These are phyloP conservation scores for Millerago galiae DNA, from an alignment of 805 yeast species.

Conservation along the genomic window DNA sequence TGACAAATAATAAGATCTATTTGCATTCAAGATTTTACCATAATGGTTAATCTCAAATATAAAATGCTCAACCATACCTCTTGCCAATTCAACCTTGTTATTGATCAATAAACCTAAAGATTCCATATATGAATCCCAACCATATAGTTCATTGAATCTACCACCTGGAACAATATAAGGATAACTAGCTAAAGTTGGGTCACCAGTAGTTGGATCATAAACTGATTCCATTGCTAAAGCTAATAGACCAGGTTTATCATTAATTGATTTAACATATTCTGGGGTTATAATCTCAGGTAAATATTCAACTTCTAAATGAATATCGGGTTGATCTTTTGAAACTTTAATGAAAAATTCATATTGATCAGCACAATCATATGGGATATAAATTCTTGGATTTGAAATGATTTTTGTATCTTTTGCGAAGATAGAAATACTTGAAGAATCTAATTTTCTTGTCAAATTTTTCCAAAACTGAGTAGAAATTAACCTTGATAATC, in stretches of 20 bases:
- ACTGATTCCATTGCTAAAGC: slow-evolving; percentile 65
- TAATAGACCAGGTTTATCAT: slow-evolving; percentile 78
- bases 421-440: slow-evolving; percentile 64
- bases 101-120: slow-evolving; percentile 74
- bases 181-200: slow-evolving; percentile 48
- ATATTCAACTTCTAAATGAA: slow-evolving; percentile 64
- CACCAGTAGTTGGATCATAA: slow-evolving; percentile 45
- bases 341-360: slow-evolving; percentile 57
- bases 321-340: slow-evolving; percentile 46
- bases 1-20: slow-evolving; percentile 82
- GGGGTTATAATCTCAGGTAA: slow-evolving; percentile 73
- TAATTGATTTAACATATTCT: slow-evolving; percentile 68
- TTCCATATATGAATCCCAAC: slow-evolving; percentile 97
- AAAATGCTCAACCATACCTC: slow-evolving; percentile 89
- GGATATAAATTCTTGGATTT: slow-evolving; percentile 74
- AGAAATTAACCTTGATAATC: slow-evolving; percentile 66
- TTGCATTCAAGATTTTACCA: slow-evolving; percentile 91
- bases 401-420: slow-evolving; percentile 69
- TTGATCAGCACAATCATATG: slow-evolving; percentile 63
- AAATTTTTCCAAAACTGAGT: slow-evolving; percentile 76
- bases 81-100: slow-evolving; percentile 60
- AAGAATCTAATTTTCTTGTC: slow-evolving; percentile 62
- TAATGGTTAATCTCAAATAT: slow-evolving; percentile 85
- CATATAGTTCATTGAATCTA: slow-evolving; percentile 90
- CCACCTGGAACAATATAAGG: slow-evolving; percentile 98